Base-by-base conservation (phyloP, 805 yeast species). In the Jamesozyma lodderae region DNA sequence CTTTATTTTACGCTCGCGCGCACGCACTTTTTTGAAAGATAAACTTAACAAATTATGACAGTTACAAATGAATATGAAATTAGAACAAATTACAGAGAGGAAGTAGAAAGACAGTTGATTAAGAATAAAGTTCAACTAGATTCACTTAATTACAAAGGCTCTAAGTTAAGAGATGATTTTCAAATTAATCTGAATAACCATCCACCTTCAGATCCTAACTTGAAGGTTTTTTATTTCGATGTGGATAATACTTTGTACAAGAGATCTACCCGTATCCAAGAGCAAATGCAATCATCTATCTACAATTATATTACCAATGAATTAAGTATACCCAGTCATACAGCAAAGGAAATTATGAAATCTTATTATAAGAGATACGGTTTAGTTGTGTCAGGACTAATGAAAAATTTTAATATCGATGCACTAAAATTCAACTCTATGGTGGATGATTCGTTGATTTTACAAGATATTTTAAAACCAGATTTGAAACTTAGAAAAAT, bases 391-490 rank as follows among this genome's bases (percentile, higher is more conserved):
- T 94, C 85, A 59, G 97, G 97, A 0, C 68, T 88, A 33, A 75
- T 73, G 17, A 55, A 67, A 40, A 59, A 63, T 49, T 70, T 72
- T 45, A 75, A 77, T 47, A 81, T 87, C 18, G 82, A 88, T 57
- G 95, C 95, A 8, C 55, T 87, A 59, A 87, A 82, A 47, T 88
- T 87, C 62, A 88, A 88, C 60, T 66, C 70, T 33, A 72, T 79
- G 47, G 96, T 88, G 14, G 97, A 90, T 61, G 96, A 88, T 57
- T 79, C 95, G 1, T 67, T 88, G 28, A 95, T 94, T 9, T 69
- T 88, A 49, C 85, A 83, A 38, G 64, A 71, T 35, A 75, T 85
- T 11, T 67, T 90, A 40, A 59, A 64, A 37, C 90, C 85, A 32
- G 75, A 79, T 48, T 60, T 57, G 5, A 54, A 63, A 30, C 61